Evolutionary conservation across 2,329 filamentous ascomycete species (phyloP).

Genomic region (Triangularia verruculosa): DNA sequence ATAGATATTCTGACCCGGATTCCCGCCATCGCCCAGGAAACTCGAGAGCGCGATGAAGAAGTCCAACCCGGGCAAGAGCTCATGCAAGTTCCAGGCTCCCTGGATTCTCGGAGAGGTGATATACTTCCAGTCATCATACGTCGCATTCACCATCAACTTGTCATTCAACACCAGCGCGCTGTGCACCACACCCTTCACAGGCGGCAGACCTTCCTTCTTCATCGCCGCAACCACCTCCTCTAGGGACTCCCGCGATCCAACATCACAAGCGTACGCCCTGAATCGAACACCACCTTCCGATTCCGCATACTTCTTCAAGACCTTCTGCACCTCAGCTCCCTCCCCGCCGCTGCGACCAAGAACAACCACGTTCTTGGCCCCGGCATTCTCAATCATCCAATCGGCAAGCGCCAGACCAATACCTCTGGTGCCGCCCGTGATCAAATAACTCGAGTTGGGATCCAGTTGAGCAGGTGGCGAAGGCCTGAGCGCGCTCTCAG

Average conservation of each 20-base stretch:
- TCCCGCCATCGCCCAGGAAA: slow-evolving; percentile 11
- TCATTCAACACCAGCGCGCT: slow-evolving; percentile 28
- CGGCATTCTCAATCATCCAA: slow-evolving; percentile 36
- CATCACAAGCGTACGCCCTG: background rate
- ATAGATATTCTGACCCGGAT: slow-evolving; percentile 13
- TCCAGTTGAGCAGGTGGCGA: background rate
- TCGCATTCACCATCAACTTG: slow-evolving; percentile 13
- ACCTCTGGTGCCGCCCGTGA: slow-evolving; percentile 40
- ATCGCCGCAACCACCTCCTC: background rate
- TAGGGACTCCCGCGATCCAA: background rate
- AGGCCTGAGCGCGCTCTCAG: background rate
- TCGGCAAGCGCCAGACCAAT: slow-evolving; percentile 36
- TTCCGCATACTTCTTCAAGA: background rate
- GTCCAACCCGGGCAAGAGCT: slow-evolving; percentile 12
- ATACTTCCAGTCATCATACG: slow-evolving; percentile 8
- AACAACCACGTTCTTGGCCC: slow-evolving; percentile 39
- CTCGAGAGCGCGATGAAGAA: slow-evolving; percentile 18
- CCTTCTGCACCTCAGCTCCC: background rate
- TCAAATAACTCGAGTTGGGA: slow-evolving; percentile 33
- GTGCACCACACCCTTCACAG: slow-evolving; percentile 28
- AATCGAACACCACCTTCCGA: background rate
- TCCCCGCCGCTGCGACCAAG: slow-evolving; percentile 34
- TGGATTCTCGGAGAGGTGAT: slow-evolving; percentile 11
- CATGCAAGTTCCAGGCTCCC: slow-evolving; percentile 18
- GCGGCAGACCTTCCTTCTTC: background rate